phyloP scores from a whole-genome alignment of 1,284 basidiomycete genomes.

The Dichomitus squalens region DNA sequence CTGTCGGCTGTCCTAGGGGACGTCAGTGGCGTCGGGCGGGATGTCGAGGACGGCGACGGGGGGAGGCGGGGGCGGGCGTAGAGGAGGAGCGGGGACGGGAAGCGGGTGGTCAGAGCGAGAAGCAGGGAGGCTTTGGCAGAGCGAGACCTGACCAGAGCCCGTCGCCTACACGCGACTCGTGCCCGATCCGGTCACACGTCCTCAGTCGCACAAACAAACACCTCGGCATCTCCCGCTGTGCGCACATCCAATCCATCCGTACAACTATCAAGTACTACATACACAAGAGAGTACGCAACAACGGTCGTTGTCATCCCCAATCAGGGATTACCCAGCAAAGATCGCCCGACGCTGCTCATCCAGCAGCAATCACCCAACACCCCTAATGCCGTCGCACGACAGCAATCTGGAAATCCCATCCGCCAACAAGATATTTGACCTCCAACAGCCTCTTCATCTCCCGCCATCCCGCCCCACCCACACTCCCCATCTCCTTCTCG shows the following conservation, averaged over 20 bases:
- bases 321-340: too few relatives aligned
- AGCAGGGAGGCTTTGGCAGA: slow-evolving; percentile 18
- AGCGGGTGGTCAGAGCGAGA: slow-evolving; percentile 24
- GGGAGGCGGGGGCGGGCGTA: slow-evolving; percentile 4
- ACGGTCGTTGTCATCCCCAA: too few relatives aligned
- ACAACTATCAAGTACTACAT: slow-evolving; percentile 7
- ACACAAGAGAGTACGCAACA: too few relatives aligned
- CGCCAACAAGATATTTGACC: slow-evolving; percentile 74
- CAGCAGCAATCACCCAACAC: neutral
- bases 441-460: slow-evolving; percentile 82
- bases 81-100: slow-evolving; percentile 10
- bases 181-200: slow-evolving; percentile 31
- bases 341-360: too few relatives aligned
- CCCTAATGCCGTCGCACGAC: slow-evolving; percentile 69
- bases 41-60: neutral
- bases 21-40: slow-evolving; percentile 5
- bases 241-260: neutral
- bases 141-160: slow-evolving; percentile 21
- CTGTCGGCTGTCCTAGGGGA: neutral
- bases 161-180: slow-evolving; percentile 36
- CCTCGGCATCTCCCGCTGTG: slow-evolving; percentile 19
- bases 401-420: slow-evolving; percentile 83
- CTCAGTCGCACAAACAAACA: slow-evolving; percentile 30
- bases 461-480: slow-evolving; percentile 65
- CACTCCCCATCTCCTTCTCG: slow-evolving; percentile 51